These are phyloP conservation scores for Haematococcus sp. DNA, from an alignment of 139 green algal species.

Conservation along the genomic window DNA sequence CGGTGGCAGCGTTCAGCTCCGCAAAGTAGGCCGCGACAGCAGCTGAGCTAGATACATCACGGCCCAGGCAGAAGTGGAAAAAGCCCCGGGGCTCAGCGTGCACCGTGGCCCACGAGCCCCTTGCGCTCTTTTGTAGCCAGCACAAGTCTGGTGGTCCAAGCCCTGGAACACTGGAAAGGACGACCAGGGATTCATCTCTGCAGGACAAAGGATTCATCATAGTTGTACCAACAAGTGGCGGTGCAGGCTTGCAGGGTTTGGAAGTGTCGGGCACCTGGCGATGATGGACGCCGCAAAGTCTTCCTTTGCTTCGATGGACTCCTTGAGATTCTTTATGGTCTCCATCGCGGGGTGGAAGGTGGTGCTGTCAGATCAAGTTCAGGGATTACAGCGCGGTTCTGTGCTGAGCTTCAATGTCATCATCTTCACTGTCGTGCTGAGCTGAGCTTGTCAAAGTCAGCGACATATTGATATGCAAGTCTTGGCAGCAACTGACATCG, in stretches of 20 bases:
- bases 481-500: too few species aligned
- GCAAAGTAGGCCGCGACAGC: constrained; percentile 66
- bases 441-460: too few species aligned
- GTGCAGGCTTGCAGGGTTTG: not conserved
- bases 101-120: constrained; percentile 7
- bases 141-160: constrained; percentile 62
- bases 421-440: too few species aligned
- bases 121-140: constrained; percentile 55
- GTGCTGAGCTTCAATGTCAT: too few species aligned
- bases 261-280: not conserved
- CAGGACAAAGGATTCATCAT: not conserved
- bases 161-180: constrained; percentile 1
- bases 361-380: too few species aligned
- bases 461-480: too few species aligned
- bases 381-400: too few species aligned
- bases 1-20: constrained; percentile 33
- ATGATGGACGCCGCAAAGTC: not conserved
- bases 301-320: too few species aligned
- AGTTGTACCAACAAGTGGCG: not conserved
- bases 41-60: constrained; percentile 45
- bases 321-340: too few species aligned
- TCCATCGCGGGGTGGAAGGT: too few species aligned
- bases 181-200: not conserved
- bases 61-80: constrained; percentile 54
- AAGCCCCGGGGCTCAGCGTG: constrained; percentile 43